These are phyloP conservation scores for Balakata baccata DNA, from an alignment of 345 rosid genomes.

Conservation along the genomic window DNA sequence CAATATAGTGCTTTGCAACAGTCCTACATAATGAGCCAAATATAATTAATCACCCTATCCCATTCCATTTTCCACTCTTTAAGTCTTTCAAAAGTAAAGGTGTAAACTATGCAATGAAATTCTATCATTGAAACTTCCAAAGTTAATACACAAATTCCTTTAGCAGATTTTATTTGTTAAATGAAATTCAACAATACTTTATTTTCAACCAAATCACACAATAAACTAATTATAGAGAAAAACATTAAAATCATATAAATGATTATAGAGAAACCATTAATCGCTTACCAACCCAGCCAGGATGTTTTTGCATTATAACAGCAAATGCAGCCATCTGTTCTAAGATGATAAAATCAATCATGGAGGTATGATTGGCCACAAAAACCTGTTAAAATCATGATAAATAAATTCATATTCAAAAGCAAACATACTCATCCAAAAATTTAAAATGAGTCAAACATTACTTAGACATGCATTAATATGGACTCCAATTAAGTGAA, in stretches of 20 bases:
- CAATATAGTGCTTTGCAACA: constrained; percentile 89
- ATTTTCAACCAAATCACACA: background rate
- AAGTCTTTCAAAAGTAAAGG: background rate
- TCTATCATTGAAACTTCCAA: background rate
- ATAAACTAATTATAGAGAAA: background rate
- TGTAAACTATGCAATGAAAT: background rate
- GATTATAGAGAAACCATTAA: background rate
- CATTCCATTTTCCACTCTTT: background rate
- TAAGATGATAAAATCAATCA: constrained; percentile 93
- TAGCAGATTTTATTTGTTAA: background rate
- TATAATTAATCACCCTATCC: background rate
- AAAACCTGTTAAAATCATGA: constrained; percentile 57
- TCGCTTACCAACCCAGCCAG: constrained; percentile 99
- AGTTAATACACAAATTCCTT: background rate
- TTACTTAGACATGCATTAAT: background rate
- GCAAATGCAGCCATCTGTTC: constrained; percentile 99
- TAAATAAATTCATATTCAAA: background rate
- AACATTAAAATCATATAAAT: background rate
- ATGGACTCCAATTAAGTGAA: constrained; percentile 6
- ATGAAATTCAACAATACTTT: background rate
- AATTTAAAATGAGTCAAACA: background rate
- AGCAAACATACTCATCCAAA: background rate
- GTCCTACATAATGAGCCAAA: constrained; percentile 47
- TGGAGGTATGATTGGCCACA: constrained; percentile 98
- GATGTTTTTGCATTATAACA: constrained; percentile 99